These are phyloP conservation scores for Cephaloascus albidus DNA, from an alignment of 805 yeast species.

Conservation along the genomic window DNA sequence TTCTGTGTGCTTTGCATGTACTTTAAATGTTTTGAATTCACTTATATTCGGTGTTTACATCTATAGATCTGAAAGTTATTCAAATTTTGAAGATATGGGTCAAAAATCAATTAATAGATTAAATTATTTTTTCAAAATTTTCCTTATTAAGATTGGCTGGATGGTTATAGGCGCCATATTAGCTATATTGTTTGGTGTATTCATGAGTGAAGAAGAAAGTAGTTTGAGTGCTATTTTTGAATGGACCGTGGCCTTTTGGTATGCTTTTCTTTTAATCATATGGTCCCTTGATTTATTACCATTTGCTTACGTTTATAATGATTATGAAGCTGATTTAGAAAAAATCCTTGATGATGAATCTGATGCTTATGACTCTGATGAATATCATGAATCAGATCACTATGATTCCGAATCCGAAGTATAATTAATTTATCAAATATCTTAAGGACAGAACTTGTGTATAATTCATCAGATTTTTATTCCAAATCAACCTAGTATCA, in stretches of 20 bases:
- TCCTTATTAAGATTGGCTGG: slow-evolving; percentile 50
- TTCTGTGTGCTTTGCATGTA: slow-evolving; percentile 44
- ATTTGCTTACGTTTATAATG: slow-evolving; percentile 24
- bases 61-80: background rate
- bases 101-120: too few relatives aligned
- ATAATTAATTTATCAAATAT: too few relatives aligned
- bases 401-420: background rate
- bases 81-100: too few relatives aligned
- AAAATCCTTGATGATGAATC: background rate
- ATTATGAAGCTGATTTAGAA: background rate
- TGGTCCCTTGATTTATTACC: slow-evolving; percentile 66
- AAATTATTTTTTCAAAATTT: background rate
- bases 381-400: background rate
- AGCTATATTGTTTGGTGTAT: slow-evolving; percentile 60
- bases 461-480: too few relatives aligned
- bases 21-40: slow-evolving; percentile 24
- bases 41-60: slow-evolving; percentile 21
- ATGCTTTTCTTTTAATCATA: slow-evolving; percentile 56
- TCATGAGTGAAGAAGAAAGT: slow-evolving; percentile 19
- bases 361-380: background rate
- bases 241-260: slow-evolving; percentile 85
- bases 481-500: too few relatives aligned
- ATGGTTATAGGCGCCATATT: slow-evolving; percentile 51
- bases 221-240: slow-evolving; percentile 60
- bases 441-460: background rate